Evolutionary conservation across 2,329 filamentous ascomycete genomes (phyloP).

Genomic region (Epichloe aotearoae): DNA sequence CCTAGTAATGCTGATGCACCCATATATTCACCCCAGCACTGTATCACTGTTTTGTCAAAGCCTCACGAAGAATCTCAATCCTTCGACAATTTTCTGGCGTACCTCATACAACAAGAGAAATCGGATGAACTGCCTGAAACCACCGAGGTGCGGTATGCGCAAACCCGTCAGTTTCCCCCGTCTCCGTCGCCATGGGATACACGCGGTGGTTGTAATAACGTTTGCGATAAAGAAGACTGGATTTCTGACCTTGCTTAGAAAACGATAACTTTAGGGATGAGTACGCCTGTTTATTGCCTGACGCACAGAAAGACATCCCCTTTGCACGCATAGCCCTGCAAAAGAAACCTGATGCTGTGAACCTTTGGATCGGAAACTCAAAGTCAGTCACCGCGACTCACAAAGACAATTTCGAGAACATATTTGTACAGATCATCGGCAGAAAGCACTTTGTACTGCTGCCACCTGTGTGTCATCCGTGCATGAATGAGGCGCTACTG

Average conservation of each 20-base stretch:
- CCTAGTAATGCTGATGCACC: conserved; percentile 26
- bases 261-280: conserved; percentile 72
- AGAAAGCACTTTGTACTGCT: no score
- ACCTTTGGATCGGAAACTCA: conserved; percentile 71
- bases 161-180: conserved; percentile 45
- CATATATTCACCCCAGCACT: conserved; percentile 14
- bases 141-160: conserved; percentile 53
- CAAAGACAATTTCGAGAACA: conserved; percentile 63
- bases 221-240: neutral
- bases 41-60: conserved; percentile 47
- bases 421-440: no score
- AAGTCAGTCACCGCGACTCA: conserved; percentile 59
- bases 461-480: no score
- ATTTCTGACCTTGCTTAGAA: conserved; percentile 30
- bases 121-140: conserved; percentile 16
- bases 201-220: neutral
- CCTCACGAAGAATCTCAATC: conserved; percentile 53
- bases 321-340: conserved; percentile 62
- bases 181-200: neutral
- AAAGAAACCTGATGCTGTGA: conserved; percentile 57
- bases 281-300: conserved; percentile 47
- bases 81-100: conserved; percentile 49
- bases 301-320: conserved; percentile 48
- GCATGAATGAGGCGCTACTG: no score
- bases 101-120: conserved; percentile 45